Conservation (phyloP, 768 basidiomycete genomes). For the Auricularia sp. region DNA sequence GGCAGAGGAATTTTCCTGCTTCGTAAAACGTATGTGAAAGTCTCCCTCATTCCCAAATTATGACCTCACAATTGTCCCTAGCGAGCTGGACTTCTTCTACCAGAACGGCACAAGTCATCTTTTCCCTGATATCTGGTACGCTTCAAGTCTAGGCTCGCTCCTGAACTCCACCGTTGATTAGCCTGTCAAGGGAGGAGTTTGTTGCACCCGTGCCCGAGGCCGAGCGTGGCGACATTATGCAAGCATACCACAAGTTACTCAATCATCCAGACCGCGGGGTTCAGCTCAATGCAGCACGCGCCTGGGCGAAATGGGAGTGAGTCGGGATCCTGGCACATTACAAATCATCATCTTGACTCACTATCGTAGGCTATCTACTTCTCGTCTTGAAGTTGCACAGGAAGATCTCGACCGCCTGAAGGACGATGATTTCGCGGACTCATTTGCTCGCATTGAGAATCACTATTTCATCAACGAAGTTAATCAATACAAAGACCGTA, state of each 20-base stretch:
- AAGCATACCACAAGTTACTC: constrained; percentile 75
- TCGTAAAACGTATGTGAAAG: constrained; percentile 47
- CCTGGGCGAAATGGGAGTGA: constrained; percentile 89
- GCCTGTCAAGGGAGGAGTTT: constrained; percentile 63
- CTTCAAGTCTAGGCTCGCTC: not conserved
- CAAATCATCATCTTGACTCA: not conserved
- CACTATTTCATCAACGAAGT: constrained; percentile 84
- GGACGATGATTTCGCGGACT: constrained; percentile 65
- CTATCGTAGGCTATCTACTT: constrained; percentile 64
- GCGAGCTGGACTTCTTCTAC: constrained; percentile 88
- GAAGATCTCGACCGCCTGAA: constrained; percentile 58
- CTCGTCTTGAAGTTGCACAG: constrained; percentile 60
- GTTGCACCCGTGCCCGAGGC: constrained; percentile 68
- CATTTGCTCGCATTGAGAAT: constrained; percentile 83
- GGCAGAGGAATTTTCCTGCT: constrained; percentile 81
- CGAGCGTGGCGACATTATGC: constrained; percentile 70
- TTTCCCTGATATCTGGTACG: constrained; percentile 82
- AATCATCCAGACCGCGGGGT: constrained; percentile 60
- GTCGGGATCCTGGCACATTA: constrained; percentile 21
- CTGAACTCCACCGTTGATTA: not conserved
- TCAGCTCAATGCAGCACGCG: constrained; percentile 61
- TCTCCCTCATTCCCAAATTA: too few relatives aligned
- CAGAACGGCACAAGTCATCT: constrained; percentile 74
- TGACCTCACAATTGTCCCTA: constrained; percentile 7
- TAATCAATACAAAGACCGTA: constrained; percentile 12